phyloP scores from a whole-genome alignment of 2,329 filamentous ascomycete species.

The Emergomyces orientalis region DNA sequence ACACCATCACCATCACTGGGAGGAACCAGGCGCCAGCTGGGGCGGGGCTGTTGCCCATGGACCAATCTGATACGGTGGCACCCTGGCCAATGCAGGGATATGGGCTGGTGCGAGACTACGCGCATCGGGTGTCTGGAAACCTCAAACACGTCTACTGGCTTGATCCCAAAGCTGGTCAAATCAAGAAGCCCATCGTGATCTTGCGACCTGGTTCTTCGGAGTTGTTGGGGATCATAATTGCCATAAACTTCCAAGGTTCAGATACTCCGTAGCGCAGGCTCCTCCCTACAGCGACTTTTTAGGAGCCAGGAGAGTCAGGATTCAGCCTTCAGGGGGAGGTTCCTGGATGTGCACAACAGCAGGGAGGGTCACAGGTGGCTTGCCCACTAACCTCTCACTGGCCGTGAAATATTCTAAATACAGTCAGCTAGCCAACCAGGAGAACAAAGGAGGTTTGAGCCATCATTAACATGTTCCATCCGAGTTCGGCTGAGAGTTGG shows the following conservation, averaged over 20 bases:
- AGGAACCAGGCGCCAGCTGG: conserved; percentile 2
- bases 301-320: not conserved
- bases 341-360: not conserved
- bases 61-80: conserved; percentile 6
- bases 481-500: not conserved
- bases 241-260: not conserved
- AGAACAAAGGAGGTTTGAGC: not conserved
- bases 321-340: not conserved
- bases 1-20: conserved; percentile 7
- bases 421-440: not conserved
- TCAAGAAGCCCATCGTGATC: not conserved
- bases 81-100: conserved; percentile 4
- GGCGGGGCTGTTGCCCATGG: not conserved
- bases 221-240: not conserved
- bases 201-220: not conserved
- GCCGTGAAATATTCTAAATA: not conserved
- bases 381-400: not conserved
- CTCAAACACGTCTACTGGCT: not conserved
- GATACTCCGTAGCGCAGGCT: not conserved
- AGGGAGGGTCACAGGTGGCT: not conserved
- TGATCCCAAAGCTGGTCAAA: not conserved
- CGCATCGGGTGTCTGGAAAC: not conserved
- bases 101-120: not conserved
- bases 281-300: not conserved
- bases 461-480: not conserved